Evolutionary conservation across 83 land plant species (phyloP).

Genomic region (Diphasiastrum complanatum): DNA sequence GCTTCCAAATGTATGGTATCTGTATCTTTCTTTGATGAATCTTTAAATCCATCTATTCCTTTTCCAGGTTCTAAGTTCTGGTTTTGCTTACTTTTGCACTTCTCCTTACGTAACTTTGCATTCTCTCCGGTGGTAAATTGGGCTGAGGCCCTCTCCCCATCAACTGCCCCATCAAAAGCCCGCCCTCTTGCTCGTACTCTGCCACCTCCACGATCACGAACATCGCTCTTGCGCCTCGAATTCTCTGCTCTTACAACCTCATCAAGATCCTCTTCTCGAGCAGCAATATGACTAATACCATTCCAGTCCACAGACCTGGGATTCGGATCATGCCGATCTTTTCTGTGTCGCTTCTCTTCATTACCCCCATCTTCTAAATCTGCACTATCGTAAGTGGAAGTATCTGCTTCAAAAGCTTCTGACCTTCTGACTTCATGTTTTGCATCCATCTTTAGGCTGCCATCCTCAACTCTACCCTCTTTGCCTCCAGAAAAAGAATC

Average conservation of each 20-base stretch:
- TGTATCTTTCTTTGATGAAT: conserved; percentile 23
- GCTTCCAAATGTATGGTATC: neutral
- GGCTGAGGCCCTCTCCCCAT: conserved; percentile 35
- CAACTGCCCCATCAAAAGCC: conserved; percentile 41
- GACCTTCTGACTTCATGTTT: conserved; percentile 21
- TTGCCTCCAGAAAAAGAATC: too few relatives aligned
- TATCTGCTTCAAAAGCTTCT: conserved; percentile 27
- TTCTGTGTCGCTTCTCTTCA: conserved; percentile 42
- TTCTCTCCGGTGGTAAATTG: conserved; percentile 10
- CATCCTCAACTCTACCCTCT: conserved; percentile 53
- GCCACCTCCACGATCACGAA: conserved; percentile 39
- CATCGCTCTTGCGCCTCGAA: conserved; percentile 47
- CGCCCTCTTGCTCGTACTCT: conserved; percentile 57
- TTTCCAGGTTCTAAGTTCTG: conserved; percentile 16
- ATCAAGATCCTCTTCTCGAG: conserved; percentile 51
- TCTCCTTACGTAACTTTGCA: conserved; percentile 15
- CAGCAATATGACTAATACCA: conserved; percentile 15
- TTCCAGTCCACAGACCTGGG: conserved; percentile 33
- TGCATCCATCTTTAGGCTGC: conserved; percentile 28
- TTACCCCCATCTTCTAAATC: conserved; percentile 35
- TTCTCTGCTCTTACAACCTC: conserved; percentile 60
- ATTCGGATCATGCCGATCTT: conserved; percentile 47
- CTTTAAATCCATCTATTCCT: conserved; percentile 24
- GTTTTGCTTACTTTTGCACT: conserved; percentile 32
- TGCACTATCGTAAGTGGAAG: conserved; percentile 35